Base-by-base conservation (phyloP, 2,329 filamentous ascomycete species). In the Exophiala aquamarina region DNA sequence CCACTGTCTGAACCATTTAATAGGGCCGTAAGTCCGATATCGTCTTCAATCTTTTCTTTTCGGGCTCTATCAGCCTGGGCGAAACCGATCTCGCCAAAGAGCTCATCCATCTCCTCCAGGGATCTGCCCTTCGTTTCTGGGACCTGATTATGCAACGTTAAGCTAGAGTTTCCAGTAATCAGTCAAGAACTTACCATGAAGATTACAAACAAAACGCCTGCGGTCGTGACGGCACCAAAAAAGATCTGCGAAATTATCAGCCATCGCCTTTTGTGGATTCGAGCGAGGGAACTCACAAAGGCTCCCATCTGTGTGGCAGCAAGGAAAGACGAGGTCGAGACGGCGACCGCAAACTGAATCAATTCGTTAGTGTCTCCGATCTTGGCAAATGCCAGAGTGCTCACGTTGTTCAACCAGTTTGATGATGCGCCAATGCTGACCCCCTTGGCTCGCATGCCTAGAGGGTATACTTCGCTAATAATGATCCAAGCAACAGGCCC, bases 21-120 rank as follows among this genome's bases (percentile, higher is more conserved):
- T n/a, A n/a, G n/a, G n/a, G n/a, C n/a, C n/a, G n/a, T n/a, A n/a
- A n/a, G n/a, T n/a, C n/a, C n/a, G n/a, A n/a, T n/a, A n/a, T n/a
- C n/a, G n/a, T n/a, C n/a, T n/a, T n/a, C n/a, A n/a, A 89, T 87
- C 63, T 84, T 79, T n/a, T 75, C 75, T 82, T 87, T 87, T 18
- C 84, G 76, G 66, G 85, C 81, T 41, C 77, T 74, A 60, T 88
- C 84, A 2, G 81, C 80, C 38, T 79, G 75, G 0, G 84, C 83
- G 2, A 78, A 76, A 11, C 84, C 83, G 50, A 81, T 76, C 3
- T 76, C 79, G 8, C 82, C 40, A 41, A 63, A 63, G 14, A 61
- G 58, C 28, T 54, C 50, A 33, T 65, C 61, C n/a, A 63, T 47
- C 29, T 62, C 59, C 42, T 65, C 61, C 1, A 65, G 50, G 13